Evolutionary conservation across 2,329 filamentous ascomycete species (phyloP), one percentile per base, ranked within the genome.

Genomic region (Stagonosporopsis cucurbitacearum): DNA sequence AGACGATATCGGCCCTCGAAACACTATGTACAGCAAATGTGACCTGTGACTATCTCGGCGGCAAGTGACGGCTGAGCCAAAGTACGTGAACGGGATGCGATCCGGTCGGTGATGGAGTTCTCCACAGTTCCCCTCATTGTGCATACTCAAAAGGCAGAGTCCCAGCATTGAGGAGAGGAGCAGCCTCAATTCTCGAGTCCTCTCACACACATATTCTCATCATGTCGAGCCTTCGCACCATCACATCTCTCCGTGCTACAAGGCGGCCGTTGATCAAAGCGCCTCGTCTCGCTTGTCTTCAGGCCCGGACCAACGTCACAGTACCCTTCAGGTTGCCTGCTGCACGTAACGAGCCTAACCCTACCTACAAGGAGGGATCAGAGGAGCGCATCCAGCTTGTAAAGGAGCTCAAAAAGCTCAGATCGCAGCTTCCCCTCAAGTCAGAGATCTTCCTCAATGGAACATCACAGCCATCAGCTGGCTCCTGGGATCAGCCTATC

Each of bases 311-410:
- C 47, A 66, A 67, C 36, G 65, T 64, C 30, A 71, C 69, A 17
- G 60, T 68, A 11, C 69, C 69, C 9, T 71, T 71, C 54, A 62
- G 66, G 44, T 40, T 71, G 25, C 69, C 69, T 22, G 60, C 61
- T 52, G 59, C 63, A 13, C 61, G 68, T 8, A 71, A 71, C 47
- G 69, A 71, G 50, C 69, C 69, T 44, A 70, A 70, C 19, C 69
- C 69, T 0, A 65, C 63, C 13, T 71, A 71, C 52, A 62, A 65
- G 48, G 64, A 60, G 35, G 69, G 69, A 25, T 70, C 68, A 15
- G 61, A 60, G 17, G 68, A 71, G 52, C 67, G 69, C 6, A 58
- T 33, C 9, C 47, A 66, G 58, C 51, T 71, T 12, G 69, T 70
- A 23, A 57, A 66, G 42, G 59, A 57, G 7, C 23, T 71, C n/a